A percentile compares a stretch with the other conserved stretches of the same genome.
Evolutionary conservation across 345 rosid genomes (phyloP).

Genomic region (Acer yangbiense): DNA sequence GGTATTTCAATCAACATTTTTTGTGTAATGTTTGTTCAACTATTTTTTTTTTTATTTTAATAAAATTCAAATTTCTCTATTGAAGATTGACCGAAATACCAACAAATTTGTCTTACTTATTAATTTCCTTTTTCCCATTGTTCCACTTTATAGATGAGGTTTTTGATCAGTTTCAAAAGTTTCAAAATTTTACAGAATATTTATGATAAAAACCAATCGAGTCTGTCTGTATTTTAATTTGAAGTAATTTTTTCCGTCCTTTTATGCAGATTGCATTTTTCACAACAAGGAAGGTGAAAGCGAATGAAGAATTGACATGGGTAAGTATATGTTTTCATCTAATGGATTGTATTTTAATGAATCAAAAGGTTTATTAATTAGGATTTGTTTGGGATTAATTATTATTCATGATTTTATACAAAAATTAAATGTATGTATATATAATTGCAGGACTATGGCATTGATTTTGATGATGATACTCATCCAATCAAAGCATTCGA

Average conservation of each 20-base stretch:
- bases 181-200: no score
- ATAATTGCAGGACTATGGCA: slow-evolving; percentile 47
- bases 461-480: slow-evolving; percentile 38
- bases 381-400: no score
- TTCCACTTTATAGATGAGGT: no score
- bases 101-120: background rate
- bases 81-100: no score
- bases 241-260: background rate
- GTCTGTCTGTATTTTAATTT: background rate
- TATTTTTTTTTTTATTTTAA: no score
- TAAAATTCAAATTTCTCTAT: no score
- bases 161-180: background rate
- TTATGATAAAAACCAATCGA: background rate
- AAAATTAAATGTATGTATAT: background rate
- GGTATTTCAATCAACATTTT: background rate
- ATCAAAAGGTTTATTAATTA: no score
- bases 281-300: slow-evolving; percentile 34
- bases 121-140: no score
- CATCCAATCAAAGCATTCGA: slow-evolving; percentile 47
- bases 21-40: background rate
- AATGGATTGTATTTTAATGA: background rate
- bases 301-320: slow-evolving; percentile 44
- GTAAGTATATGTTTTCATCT: slow-evolving; percentile 18
- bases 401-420: background rate
- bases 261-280: slow-evolving; percentile 43